Base-by-base conservation (phyloP, 2,329 filamentous ascomycete species). In the Aspergillus carbonarius region DNA sequence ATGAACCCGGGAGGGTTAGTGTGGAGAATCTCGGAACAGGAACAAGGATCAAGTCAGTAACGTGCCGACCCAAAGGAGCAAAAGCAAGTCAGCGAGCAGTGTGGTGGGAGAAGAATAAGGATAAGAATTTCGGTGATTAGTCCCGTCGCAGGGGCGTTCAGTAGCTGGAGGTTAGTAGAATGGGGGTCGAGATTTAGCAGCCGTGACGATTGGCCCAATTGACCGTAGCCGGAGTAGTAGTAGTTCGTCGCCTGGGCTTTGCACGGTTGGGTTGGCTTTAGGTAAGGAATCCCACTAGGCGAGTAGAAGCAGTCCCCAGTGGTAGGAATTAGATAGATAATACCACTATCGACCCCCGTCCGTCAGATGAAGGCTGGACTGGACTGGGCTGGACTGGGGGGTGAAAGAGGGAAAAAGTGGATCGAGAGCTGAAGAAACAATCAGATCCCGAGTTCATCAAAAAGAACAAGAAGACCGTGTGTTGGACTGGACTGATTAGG, bases 11-110 rank as follows among this genome's bases (percentile, higher is more conserved):
- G 60, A 63, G 57, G 63, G 61, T 57, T 65, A 62, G 63, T 62
- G 66, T 67, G 66, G 66, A 68, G 66, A 63, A 62, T 63, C 61
- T 63, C 62, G 62, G 62, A 64, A 63, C 56, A 63, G 55, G 46
- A 59, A 59, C 58, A 54, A 62, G 60, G 58, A 60, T 58, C 48
- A 49, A 48, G 32, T 27, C 39, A 32, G 40, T 56, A 60, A 42
- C 53, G 57, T 48, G 50, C 49, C 54, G 53, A 50, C 59, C 42
- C 55, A 8, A 32, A 15, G 52, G 30, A 27, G 53, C 32, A 37
- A 25, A 53, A 52, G 55, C 35, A 57, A 34, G 54, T 55, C 48
- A 54, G 49, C 40, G 47, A 49, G 20, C 35, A 50, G 40, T 15
- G 34, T 17, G 49, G 35, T 39, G 35, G 35, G 8, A 25, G 7